These are phyloP conservation scores for Penicillium sp. DNA, from an alignment of 2,329 filamentous ascomycete species.

Conservation along the genomic window DNA sequence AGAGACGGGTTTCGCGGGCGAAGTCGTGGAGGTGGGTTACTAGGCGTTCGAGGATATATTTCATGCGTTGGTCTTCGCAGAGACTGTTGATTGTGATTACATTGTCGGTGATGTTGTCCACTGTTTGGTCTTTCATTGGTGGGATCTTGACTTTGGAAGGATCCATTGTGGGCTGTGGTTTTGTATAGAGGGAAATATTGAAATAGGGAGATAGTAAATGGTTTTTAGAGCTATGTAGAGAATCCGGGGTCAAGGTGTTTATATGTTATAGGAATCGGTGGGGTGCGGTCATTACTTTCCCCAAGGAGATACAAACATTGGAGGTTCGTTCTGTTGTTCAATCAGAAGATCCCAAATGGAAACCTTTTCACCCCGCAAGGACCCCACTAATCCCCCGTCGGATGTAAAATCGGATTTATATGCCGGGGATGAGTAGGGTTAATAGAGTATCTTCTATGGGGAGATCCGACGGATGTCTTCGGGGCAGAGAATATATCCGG, in stretches of 20 bases:
- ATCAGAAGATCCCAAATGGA: neutral
- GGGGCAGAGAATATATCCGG: neutral
- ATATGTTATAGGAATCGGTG: neutral
- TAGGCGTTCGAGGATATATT: constrained; percentile 70
- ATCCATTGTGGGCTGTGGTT: constrained; percentile 37
- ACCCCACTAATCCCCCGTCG: neutral
- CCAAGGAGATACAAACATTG: neutral
- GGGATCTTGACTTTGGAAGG: constrained; percentile 45
- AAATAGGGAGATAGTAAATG: neutral
- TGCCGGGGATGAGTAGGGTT: neutral
- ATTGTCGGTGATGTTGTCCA: constrained; percentile 78
- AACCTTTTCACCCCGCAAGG: neutral
- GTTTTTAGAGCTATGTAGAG: neutral
- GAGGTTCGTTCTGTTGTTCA: neutral
- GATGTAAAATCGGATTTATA: neutral
- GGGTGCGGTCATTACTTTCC: neutral
- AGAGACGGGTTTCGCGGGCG: constrained; percentile 73
- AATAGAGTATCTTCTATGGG: neutral
- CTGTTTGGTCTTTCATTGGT: constrained; percentile 66
- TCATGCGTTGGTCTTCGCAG: constrained; percentile 63
- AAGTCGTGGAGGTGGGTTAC: constrained; percentile 81
- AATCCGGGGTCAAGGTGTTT: neutral
- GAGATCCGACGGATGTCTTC: neutral
- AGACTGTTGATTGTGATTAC: constrained; percentile 73
- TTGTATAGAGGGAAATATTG: neutral